Conservation (phyloP, 2,329 filamentous ascomycete genomes). For the Colletotrichum sp. region DNA sequence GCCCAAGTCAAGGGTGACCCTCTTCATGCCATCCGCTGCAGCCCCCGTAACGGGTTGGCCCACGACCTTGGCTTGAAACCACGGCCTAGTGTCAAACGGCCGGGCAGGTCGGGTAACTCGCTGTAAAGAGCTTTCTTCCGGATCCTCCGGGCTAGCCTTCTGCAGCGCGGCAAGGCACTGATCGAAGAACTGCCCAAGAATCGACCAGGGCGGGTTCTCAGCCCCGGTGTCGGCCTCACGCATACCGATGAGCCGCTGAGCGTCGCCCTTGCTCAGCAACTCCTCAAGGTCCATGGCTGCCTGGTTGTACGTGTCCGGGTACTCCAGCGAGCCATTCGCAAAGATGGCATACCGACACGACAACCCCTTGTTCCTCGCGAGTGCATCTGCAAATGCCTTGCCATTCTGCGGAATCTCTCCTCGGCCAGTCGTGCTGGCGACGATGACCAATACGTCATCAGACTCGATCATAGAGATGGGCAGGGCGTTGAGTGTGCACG, state of each 20-base stretch:
- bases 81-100: conserved; percentile 15
- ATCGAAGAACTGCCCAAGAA: conserved; percentile 10
- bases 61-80: conserved; percentile 11
- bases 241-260: conserved; percentile 13
- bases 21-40: conserved; percentile 7
- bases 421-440: conserved; percentile 15
- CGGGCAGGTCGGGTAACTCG: background rate
- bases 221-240: conserved; percentile 11
- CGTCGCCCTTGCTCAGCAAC: conserved; percentile 3
- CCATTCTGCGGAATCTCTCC: conserved; percentile 16
- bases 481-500: conserved; percentile 17
- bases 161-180: conserved; percentile 13
- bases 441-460: conserved; percentile 7
- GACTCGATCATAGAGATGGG: conserved; percentile 8
- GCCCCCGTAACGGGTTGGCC: background rate
- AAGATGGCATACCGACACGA: conserved; percentile 14
- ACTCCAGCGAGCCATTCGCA: conserved; percentile 15
- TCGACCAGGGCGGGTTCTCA: conserved; percentile 16
- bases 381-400: conserved; percentile 14
- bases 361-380: conserved; percentile 1
- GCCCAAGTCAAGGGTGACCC: conserved; percentile 6
- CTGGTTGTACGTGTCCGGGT: conserved; percentile 16
- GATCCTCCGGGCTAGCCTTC: background rate
- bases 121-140: background rate
- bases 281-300: conserved; percentile 16